A percentile compares a stretch with the other conserved stretches of the same genome.
Evolutionary conservation across 495 filamentous ascomycete genomes (phyloP).

Genomic region (Podospora pseudopauciseta): DNA sequence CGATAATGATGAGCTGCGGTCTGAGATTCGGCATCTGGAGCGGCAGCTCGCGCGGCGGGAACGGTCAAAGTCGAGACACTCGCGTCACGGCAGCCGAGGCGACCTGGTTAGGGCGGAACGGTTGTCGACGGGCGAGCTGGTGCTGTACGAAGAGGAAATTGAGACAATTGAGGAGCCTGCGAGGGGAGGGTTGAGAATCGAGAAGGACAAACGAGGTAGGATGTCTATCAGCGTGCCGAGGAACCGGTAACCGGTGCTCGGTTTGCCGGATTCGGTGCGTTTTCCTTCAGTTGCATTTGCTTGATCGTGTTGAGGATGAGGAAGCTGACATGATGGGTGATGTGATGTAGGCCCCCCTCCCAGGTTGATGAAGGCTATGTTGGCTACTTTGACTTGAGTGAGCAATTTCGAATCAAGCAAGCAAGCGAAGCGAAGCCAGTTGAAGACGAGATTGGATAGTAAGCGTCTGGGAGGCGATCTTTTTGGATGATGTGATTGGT

Average conservation of each 20-base stretch:
- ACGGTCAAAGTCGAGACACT: constrained; percentile 2
- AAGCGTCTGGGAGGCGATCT: background rate
- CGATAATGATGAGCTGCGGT: constrained; percentile 35
- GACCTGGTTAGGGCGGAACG: constrained; percentile 48
- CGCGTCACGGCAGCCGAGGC: constrained; percentile 27
- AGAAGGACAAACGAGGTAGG: constrained; percentile 86
- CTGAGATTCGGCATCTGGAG: constrained; percentile 43
- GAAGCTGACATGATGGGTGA: constrained; percentile 22
- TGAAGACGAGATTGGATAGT: background rate
- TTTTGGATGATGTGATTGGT: background rate
- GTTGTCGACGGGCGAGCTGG: constrained; percentile 49
- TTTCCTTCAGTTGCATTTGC: constrained; percentile 11
- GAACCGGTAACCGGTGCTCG: constrained; percentile 42
- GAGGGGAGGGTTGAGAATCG: constrained; percentile 59
- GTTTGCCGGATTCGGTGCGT: constrained; percentile 16
- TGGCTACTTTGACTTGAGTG: constrained; percentile 68
- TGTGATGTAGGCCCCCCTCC: constrained; percentile 49
- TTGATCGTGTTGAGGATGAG: background rate
- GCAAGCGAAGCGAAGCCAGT: background rate
- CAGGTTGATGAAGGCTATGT: constrained; percentile 65
- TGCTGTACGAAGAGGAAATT: constrained; percentile 52
- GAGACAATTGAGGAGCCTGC: constrained; percentile 50
- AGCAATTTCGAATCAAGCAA: background rate
- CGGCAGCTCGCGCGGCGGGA: constrained; percentile 24
- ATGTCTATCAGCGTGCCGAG: constrained; percentile 62